These are phyloP conservation scores for Mycotypha africana DNA, from an alignment of 371 early-diverging fungal genomes.

Conservation along the genomic window DNA sequence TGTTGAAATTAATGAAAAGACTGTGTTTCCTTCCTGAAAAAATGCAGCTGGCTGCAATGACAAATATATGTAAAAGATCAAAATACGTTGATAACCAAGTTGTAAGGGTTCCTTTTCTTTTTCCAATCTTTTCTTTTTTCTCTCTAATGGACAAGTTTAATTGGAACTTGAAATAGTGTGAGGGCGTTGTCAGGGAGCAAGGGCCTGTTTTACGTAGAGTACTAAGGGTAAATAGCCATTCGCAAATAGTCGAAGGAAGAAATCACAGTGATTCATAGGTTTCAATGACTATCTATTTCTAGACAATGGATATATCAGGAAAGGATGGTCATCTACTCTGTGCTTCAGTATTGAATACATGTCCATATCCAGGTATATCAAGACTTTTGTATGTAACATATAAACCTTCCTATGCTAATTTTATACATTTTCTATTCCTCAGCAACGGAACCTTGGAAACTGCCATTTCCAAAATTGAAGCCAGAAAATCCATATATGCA, in stretches of 20 bases:
- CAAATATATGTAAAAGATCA: constrained; percentile 27
- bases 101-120: constrained; percentile 14
- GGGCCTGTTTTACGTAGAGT: constrained; percentile 40
- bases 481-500: constrained; percentile 22
- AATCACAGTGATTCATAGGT: too few species aligned
- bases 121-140: background rate
- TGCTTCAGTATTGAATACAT: constrained; percentile 37
- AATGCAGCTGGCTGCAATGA: constrained; percentile 21
- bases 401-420: too few species aligned
- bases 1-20: constrained; percentile 28
- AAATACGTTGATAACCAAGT: constrained; percentile 31
- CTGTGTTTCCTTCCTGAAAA: constrained; percentile 31
- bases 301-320: constrained; percentile 46
- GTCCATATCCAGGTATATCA: constrained; percentile 40
- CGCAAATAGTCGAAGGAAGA: too few species aligned
- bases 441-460: constrained; percentile 29
- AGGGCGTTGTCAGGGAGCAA: constrained; percentile 44
- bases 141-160: background rate
- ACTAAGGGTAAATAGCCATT: constrained; percentile 29
- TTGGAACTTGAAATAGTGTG: constrained; percentile 22
- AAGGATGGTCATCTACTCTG: constrained; percentile 42
- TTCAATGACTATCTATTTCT: constrained; percentile 1
- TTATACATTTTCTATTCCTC: too few species aligned
- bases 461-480: constrained; percentile 48
- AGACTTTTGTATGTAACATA: background rate